A percentile compares a stretch with the other conserved stretches of the same genome.
Evolutionary conservation across 495 filamentous ascomycete genomes (phyloP).

Genomic region (Aspergillus ostianus): DNA sequence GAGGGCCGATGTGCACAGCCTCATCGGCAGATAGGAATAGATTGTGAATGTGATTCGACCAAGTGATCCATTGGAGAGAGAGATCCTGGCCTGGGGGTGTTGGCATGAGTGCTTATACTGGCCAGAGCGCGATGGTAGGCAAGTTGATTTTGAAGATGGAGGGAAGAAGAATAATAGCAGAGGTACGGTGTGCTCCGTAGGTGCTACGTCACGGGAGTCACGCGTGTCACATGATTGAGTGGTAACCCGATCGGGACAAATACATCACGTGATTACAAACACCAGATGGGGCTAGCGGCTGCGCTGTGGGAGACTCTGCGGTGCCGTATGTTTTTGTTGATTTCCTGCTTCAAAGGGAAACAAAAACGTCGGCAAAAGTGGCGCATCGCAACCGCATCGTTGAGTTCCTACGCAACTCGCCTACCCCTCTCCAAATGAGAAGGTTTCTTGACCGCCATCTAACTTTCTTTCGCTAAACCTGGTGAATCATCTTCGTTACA

Average conservation of each 20-base stretch:
- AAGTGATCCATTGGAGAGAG: neutral
- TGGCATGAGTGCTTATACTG: neutral
- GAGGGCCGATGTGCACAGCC: neutral
- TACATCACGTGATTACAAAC: neutral
- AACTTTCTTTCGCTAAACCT: neutral
- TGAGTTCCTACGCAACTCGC: neutral
- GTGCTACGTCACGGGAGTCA: neutral
- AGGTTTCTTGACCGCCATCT: neutral
- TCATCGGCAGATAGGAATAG: neutral
- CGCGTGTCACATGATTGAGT: neutral
- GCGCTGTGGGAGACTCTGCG: slow-evolving; percentile 16
- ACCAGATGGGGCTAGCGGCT: slow-evolving; percentile 2
- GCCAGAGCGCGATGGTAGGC: neutral
- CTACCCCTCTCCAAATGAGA: neutral
- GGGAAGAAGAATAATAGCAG: neutral
- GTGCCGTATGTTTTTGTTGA: slow-evolving; percentile 40
- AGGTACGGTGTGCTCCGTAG: no score
- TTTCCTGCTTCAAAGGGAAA: slow-evolving; percentile 18
- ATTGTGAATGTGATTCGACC: neutral
- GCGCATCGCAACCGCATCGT: neutral
- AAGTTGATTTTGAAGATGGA: neutral
- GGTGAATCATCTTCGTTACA: neutral
- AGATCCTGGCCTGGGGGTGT: neutral
- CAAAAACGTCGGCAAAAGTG: neutral
- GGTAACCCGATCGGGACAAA: neutral